A percentile compares a stretch with the other conserved stretches of the same genome.
These are phyloP conservation scores for Fusarium newnesense DNA, from an alignment of 2,329 filamentous ascomycete species.

Conservation along the genomic window DNA sequence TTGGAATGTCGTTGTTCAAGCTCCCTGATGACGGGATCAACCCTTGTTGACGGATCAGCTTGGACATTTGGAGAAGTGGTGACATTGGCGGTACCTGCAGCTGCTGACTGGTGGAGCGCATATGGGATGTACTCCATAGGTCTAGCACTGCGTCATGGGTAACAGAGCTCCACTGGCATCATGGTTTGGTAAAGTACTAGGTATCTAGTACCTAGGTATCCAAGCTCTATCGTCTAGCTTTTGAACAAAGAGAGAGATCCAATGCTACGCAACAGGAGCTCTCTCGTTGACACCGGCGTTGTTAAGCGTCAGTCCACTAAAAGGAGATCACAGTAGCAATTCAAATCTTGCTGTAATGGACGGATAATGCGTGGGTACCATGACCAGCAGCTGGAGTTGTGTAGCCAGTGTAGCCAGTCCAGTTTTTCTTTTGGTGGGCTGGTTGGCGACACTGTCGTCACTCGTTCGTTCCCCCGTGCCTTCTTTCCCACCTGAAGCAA, in stretches of 20 bases:
- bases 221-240: constrained; percentile 36
- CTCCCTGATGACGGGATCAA: constrained; percentile 32
- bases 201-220: background rate
- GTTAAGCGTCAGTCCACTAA: constrained; percentile 23
- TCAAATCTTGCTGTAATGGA: background rate
- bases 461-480: constrained; percentile 9
- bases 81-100: constrained; percentile 34
- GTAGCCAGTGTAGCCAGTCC: background rate
- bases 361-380: constrained; percentile 1
- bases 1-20: constrained; percentile 36
- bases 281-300: constrained; percentile 15
- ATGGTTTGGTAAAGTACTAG: constrained; percentile 12
- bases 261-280: background rate
- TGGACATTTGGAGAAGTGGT: constrained; percentile 21
- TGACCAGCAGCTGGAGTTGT: background rate
- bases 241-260: constrained; percentile 1
- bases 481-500: constrained; percentile 11
- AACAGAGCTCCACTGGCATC: constrained; percentile 36
- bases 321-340: background rate
- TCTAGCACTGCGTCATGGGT: constrained; percentile 37
- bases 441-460: constrained; percentile 36
- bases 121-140: constrained; percentile 17
- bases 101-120: background rate
- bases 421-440: constrained; percentile 11
- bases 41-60: constrained; percentile 27